phyloP scores from a whole-genome alignment of 345 rosid species.

The Brassica juncea region DNA sequence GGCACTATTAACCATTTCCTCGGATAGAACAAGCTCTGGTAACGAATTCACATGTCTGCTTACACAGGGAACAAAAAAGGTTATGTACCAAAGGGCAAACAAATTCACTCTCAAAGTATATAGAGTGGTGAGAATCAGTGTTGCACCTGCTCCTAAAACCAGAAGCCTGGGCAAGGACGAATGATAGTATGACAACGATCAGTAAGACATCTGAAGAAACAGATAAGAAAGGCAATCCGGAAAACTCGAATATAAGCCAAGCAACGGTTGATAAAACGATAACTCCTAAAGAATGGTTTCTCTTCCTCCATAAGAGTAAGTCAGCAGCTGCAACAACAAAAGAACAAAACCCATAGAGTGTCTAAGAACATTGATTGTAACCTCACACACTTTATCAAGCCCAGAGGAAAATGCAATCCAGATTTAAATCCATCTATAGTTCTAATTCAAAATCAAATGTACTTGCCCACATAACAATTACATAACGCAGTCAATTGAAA shows the following conservation, averaged over 20 bases:
- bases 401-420: neutral
- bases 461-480: neutral
- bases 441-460: conserved; percentile 22
- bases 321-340: conserved; percentile 61
- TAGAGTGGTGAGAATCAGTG: neutral
- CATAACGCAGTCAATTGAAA: neutral
- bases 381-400: neutral
- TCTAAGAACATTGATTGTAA: neutral
- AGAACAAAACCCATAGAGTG: conserved; percentile 12
- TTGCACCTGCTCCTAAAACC: conserved; percentile 60
- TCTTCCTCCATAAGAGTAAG: conserved; percentile 72
- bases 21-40: conserved; percentile 78
- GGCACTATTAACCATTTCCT: conserved; percentile 79
- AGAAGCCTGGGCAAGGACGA: conserved; percentile 60
- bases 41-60: conserved; percentile 45
- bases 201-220: conserved; percentile 80
- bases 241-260: conserved; percentile 74
- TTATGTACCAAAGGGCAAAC: neutral
- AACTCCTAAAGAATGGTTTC: conserved; percentile 61
- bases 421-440: neutral
- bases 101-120: neutral
- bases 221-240: conserved; percentile 80
- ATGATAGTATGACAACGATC: conserved; percentile 55
- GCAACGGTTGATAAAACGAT: conserved; percentile 77
- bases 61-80: neutral